Base-by-base conservation (phyloP, 768 basidiomycete species). In the Kwoniella bestiolae region DNA sequence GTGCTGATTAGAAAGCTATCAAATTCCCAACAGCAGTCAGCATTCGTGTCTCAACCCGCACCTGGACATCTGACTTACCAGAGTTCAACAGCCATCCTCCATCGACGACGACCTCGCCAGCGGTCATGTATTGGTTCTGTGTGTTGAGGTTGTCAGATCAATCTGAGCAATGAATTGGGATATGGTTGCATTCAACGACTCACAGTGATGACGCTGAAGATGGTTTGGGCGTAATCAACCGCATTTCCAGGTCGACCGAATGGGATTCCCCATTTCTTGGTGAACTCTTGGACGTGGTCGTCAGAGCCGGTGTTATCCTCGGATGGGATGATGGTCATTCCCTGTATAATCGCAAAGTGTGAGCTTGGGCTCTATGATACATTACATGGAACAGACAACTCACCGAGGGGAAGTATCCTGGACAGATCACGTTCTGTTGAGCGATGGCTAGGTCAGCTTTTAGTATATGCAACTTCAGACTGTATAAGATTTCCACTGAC, bases 371-470 rank as follows among this genome's bases (percentile, higher is more conserved):
- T 35, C 38, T 49, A 18, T 32, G 55, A 45, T 21, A 58, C 49
- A 49, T 65, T 63, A 12, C 55, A 29, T 11, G 49, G 11, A 9
- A 29, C n/a, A 4, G 28, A n/a, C 1, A n/a, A 66, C 69, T 49
- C 47, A 75, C 73, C 7, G 70, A 72, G 14, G 78, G 76, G 69
- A 78, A 79, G 53, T 79, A 79, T 3, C 78, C 78, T 5, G 74
- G 76, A 32, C 60, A 68, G 50, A 74, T 63, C 31, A 26, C 28
- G 53, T 79, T 79, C 53, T 55, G 21, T 18, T 9, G 9, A 6
- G n/a, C n/a, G n/a, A n/a, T n/a, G n/a, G n/a, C n/a, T n/a, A n/a
- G n/a, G n/a, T n/a, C n/a, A n/a, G n/a, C n/a, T n/a, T n/a, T n/a
- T n/a, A n/a, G n/a, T n/a, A n/a, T n/a, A n/a, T n/a, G n/a, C n/a